phyloP scores from a whole-genome alignment of 129 eudicot species.

The Lactuca saligna region DNA sequence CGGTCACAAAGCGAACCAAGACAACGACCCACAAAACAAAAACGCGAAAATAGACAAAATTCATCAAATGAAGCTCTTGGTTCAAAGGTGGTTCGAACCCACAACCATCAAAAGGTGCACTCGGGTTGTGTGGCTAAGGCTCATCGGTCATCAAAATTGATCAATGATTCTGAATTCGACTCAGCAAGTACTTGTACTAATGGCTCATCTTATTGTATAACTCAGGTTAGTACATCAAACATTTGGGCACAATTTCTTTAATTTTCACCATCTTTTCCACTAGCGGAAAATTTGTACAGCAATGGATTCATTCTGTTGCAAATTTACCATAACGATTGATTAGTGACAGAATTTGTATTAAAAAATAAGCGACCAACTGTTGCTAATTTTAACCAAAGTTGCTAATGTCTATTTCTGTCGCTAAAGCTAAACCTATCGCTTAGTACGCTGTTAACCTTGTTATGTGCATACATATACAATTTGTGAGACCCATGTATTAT shows the following conservation, averaged over 20 bases:
- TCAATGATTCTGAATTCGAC: slow-evolving; percentile 33
- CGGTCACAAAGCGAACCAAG: slow-evolving; percentile 73
- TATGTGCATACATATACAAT: too few species aligned
- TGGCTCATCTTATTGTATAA: slow-evolving; percentile 29
- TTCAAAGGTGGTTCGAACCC: slow-evolving; percentile 15
- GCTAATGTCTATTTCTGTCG: too few species aligned
- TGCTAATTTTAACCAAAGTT: too few species aligned
- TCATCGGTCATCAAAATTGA: slow-evolving; percentile 35
- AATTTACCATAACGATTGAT: too few species aligned
- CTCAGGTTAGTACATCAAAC: slow-evolving; percentile 25
- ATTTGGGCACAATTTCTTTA: not conserved
- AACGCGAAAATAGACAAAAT: slow-evolving; percentile 33
- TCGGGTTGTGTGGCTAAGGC: slow-evolving; percentile 42
- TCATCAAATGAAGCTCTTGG: slow-evolving; percentile 38
- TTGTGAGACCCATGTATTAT: too few species aligned
- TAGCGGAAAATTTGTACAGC: too few species aligned
- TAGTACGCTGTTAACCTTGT: too few species aligned
- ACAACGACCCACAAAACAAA: slow-evolving; percentile 51
- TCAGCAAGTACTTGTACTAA: slow-evolving; percentile 25
- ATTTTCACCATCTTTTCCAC: too few species aligned
- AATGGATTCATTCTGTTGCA: too few species aligned
- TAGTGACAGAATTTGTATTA: too few species aligned
- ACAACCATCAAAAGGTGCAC: slow-evolving; percentile 29
- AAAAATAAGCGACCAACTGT: too few species aligned
- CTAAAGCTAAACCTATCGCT: too few species aligned